phyloP scores from a whole-genome alignment of 306 rosid genomes.

The Cicer judaicum region DNA sequence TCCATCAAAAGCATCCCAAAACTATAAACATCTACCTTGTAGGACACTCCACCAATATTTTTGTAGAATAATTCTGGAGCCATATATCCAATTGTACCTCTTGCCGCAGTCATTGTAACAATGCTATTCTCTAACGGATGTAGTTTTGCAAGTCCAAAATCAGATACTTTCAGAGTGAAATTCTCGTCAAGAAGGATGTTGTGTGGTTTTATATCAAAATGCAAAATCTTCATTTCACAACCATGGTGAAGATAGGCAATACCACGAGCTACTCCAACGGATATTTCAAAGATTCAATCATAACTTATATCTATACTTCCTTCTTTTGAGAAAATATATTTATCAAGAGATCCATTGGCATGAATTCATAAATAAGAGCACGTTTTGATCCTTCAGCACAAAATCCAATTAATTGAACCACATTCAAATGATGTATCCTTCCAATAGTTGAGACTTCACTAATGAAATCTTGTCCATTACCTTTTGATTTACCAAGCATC shows the following conservation, averaged over 20 bases:
- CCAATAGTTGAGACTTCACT: slow-evolving; percentile 40
- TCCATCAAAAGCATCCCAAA: slow-evolving; percentile 44
- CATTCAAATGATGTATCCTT: slow-evolving; percentile 44
- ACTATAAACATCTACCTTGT: slow-evolving; percentile 38
- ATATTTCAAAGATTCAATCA: slow-evolving; percentile 10
- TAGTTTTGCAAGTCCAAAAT: slow-evolving; percentile 43
- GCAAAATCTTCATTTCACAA: slow-evolving; percentile 44
- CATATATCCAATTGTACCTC: slow-evolving; percentile 36
- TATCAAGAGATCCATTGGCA: slow-evolving; percentile 24
- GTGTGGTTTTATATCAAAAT: slow-evolving; percentile 46
- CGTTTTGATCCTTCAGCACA: slow-evolving; percentile 11
- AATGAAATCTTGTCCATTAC: slow-evolving; percentile 37
- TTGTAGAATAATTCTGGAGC: slow-evolving; percentile 31
- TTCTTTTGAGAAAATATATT: neutral
- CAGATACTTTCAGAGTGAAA: slow-evolving; percentile 38
- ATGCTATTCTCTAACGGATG: slow-evolving; percentile 23
- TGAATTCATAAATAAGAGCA: neutral
- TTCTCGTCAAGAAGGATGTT: slow-evolving; percentile 26
- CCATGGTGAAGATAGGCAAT: slow-evolving; percentile 42
- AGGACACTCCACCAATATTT: slow-evolving; percentile 21
- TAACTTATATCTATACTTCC: neutral
- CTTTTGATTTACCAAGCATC: slow-evolving; percentile 31
- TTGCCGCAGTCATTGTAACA: slow-evolving; percentile 36
- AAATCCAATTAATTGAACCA: slow-evolving; percentile 35
- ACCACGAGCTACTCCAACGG: slow-evolving; percentile 44